phyloP scores from a whole-genome alignment of 1,284 basidiomycete genomes.

The Fomitopsis schrenkii region DNA sequence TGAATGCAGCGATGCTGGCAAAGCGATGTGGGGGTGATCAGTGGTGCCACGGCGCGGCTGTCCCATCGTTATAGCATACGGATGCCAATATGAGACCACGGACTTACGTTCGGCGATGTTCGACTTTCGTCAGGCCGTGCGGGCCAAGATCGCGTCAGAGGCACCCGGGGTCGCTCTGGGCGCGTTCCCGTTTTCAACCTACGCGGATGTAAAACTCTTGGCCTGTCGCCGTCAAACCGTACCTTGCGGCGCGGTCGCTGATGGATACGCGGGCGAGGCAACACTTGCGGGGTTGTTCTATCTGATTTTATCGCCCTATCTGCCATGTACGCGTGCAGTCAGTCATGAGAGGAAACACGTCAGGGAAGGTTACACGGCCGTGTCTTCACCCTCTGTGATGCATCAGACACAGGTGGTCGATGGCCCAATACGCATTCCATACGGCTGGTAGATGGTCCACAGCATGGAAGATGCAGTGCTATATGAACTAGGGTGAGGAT shows the following conservation, averaged over 20 bases:
- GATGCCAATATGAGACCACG: not conserved
- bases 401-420: not conserved
- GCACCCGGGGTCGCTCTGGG: not conserved
- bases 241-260: not conserved
- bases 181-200: not conserved
- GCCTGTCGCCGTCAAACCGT: not conserved
- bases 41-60: not conserved
- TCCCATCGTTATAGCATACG: not conserved
- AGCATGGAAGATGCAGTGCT: not conserved
- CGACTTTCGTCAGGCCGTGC: not conserved
- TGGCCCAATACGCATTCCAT: not conserved
- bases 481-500: not conserved
- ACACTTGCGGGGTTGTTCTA: not conserved
- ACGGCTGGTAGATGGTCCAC: not conserved
- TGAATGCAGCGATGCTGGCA: not conserved
- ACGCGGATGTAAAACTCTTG: not conserved
- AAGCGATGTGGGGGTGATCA: no score
- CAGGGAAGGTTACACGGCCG: not conserved
- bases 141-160: not conserved
- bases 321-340: not conserved
- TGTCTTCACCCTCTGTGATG: not conserved
- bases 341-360: not conserved
- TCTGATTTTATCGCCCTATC: not conserved
- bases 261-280: not conserved
- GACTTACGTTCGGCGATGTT: not conserved